Evolutionary conservation across 202 grass and related monocot genomes (phyloP), one percentile per base, ranked within the genome.

Genomic region (Zizania palustris): DNA sequence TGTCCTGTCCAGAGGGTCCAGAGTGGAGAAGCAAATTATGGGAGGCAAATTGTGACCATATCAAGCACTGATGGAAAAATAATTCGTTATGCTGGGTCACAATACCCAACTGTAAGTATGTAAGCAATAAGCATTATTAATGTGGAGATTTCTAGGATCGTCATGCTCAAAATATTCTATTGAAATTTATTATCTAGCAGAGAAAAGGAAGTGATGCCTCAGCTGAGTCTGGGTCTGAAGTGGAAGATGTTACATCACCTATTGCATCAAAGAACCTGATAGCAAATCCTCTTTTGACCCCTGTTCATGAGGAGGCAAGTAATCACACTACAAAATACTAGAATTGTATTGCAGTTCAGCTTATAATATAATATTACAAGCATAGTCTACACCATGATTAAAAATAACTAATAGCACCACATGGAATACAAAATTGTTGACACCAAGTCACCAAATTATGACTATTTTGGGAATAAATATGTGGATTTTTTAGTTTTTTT

Each of bases 181-280:
- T 54, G 55, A 58, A 80, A 73, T 46, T 81, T 69, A 76, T 71
- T 69, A 67, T 71, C 55, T 63, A 92, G 35, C 85, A 98, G 95
- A 89, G 82, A 89, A 98, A 90, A 90, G 85, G 87, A 44, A 95
- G 95, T 72, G 95, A 94, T 83, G 87, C 84, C 18, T 98, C 95
- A 71, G 83, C 89, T 11, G 95, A 98, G 63, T 98, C 95, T 75
- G 85, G 91, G 2, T 98, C 95, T 80, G 95, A 98, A 82, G 67
- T 87, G 60, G 95, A 98, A 85, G 91, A 98, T 39, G 66, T 45
- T 39, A 9, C 49, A 65, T 88, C 92, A 78, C 89, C 91, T 72
- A 79, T 48, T 34, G 85, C 71, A 84, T 61, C 85, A 75, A 87
- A 42, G 72, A 90, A 77, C 51, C 56, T 85, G 67, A 74, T 87